These are phyloP conservation scores for Verbena officinalis DNA, from an alignment of 257 asterid genomes.

Conservation along the genomic window DNA sequence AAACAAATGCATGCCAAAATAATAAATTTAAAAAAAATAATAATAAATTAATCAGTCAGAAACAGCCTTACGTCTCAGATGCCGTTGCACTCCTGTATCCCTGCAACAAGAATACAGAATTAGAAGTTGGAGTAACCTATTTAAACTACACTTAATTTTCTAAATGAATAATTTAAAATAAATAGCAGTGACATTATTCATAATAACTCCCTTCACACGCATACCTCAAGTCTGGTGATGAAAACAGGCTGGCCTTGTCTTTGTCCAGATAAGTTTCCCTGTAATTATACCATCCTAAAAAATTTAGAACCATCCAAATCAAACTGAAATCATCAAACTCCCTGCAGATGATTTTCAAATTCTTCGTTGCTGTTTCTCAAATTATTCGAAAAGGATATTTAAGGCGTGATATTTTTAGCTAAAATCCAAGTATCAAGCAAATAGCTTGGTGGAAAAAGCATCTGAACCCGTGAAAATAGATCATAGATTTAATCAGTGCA, in stretches of 20 bases:
- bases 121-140: background rate
- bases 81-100: constrained; percentile 89
- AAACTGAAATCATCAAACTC: background rate
- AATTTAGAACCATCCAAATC: constrained; percentile 5
- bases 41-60: background rate
- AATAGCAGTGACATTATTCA: constrained; percentile 12
- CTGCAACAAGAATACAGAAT: constrained; percentile 41
- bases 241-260: constrained; percentile 81
- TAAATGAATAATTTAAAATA: background rate
- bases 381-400: background rate
- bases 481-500: too few species aligned
- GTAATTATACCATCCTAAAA: constrained; percentile 31
- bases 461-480: too few species aligned
- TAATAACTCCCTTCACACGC: background rate
- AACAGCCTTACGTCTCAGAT: constrained; percentile 73
- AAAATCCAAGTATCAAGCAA: too few species aligned
- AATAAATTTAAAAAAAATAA: constrained; percentile 18
- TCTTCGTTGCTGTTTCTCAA: constrained; percentile 3
- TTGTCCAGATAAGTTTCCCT: constrained; percentile 87
- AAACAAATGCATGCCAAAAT: constrained; percentile 9
- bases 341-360: constrained; percentile 12
- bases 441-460: too few species aligned
- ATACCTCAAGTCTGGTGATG: constrained; percentile 84
- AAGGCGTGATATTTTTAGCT: background rate
- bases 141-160: background rate